Base-by-base conservation (phyloP, 257 asterid genomes). In the Hygrophila difformis region DNA sequence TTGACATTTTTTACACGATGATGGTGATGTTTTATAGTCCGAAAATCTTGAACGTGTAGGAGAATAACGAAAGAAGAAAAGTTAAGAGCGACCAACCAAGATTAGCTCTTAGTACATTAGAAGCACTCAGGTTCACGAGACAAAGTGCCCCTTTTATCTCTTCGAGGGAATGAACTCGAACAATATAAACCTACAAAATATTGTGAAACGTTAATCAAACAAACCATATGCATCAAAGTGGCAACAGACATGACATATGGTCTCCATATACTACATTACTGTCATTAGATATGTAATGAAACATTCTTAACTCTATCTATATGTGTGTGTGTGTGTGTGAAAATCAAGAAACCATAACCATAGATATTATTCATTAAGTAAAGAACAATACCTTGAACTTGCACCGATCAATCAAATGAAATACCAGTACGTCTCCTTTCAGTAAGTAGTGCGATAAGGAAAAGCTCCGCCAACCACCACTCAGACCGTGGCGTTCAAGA, bases 401-500 rank as follows among this genome's bases (percentile, higher is more conserved):
- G 92, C 94, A 85, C 15, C 85, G 88, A 39, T 45, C 88, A 12
- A 59, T 55, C 78, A 89, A 60, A 60, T 74, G 81, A 61, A 89
- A 89, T 43, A 89, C 63, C 46, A 89, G 46, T 31, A 85, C 53
- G 57, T 89, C 98, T 22, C 98, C 98, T 55, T 82, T 86, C 9
- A 69, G 71, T 24, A 89, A 56, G 63, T 73, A 55, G 57, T 89
- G 96, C 2, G 80, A 53, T 26, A 77, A 45, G 28, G 96, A 70
- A 54, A 89, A 85, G 11, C 86, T 84, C 70, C 98, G 75, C 98
- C 98, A 82, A 13, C 98, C 98, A 2, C 84, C 98, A 60, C 98
- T 89, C 29, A 89, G 49, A 16, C 98, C 98, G 39, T 76, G 73
- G 62, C 98, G 67, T 34, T 44, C 85, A 20, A 73, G 47, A 55